Evolutionary conservation across 1,139 yeast species (phyloP).

Genomic region (Diutina sp.): DNA sequence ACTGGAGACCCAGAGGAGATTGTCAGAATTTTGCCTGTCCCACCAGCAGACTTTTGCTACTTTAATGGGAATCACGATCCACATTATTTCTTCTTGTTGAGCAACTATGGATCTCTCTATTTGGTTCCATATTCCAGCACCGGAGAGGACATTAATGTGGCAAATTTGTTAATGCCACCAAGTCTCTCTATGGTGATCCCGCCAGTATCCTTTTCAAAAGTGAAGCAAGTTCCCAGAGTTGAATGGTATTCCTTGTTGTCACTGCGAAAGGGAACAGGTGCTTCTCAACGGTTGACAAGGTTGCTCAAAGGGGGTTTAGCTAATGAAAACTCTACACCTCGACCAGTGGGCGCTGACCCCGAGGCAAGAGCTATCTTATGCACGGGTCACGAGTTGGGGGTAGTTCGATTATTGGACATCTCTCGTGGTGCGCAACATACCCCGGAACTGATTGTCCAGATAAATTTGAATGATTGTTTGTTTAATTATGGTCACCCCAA

Average conservation of each 20-base stretch:
- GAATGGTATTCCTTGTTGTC: slow-evolving; percentile 70
- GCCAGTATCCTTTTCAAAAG: slow-evolving; percentile 43
- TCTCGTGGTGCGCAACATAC: slow-evolving; percentile 66
- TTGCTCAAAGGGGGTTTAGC: slow-evolving; percentile 69
- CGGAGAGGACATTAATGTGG: background rate
- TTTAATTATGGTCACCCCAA: slow-evolving; percentile 15
- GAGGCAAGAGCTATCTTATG: slow-evolving; percentile 47
- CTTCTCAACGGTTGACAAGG: slow-evolving; percentile 22
- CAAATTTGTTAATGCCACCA: slow-evolving; percentile 26
- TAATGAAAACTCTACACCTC: slow-evolving; percentile 15
- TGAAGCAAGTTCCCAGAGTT: slow-evolving; percentile 44
- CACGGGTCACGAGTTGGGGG: slow-evolving; percentile 77
- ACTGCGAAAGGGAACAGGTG: slow-evolving; percentile 14
- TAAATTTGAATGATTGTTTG: slow-evolving; percentile 23
- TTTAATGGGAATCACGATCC: slow-evolving; percentile 67
- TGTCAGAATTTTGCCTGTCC: slow-evolving; percentile 20
- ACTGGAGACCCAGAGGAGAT: slow-evolving; percentile 13
- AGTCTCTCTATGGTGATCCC: slow-evolving; percentile 72
- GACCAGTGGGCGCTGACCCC: slow-evolving; percentile 43
- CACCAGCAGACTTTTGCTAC: slow-evolving; percentile 16
- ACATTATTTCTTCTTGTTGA: slow-evolving; percentile 38
- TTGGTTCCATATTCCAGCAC: slow-evolving; percentile 7
- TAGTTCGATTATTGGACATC: slow-evolving; percentile 69
- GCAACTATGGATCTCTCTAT: slow-evolving; percentile 41
- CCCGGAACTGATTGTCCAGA: slow-evolving; percentile 25